phyloP scores from a whole-genome alignment of 2,329 filamentous ascomycete species.

The Leptographium procerum region DNA sequence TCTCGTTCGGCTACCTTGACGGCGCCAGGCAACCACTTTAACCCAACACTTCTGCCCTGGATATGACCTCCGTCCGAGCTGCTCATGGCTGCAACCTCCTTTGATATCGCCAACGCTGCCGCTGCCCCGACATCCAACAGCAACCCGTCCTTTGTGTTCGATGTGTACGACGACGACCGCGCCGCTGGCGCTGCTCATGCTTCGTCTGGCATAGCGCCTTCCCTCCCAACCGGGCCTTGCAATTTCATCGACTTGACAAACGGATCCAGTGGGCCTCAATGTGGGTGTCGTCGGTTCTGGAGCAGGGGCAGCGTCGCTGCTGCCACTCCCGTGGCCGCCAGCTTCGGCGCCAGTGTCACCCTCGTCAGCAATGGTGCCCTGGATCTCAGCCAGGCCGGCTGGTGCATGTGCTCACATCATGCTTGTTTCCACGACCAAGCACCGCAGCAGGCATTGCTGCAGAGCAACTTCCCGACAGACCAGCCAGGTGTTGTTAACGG shows the following conservation, averaged over 20 bases:
- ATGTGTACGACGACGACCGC: slow-evolving; percentile 40
- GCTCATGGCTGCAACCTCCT: slow-evolving; percentile 42
- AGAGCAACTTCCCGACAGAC: not conserved
- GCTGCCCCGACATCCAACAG: slow-evolving; percentile 12
- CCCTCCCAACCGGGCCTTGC: slow-evolving; percentile 41
- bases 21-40: not conserved
- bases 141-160: slow-evolving; percentile 33
- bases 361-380: slow-evolving; percentile 16
- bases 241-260: slow-evolving; percentile 45
- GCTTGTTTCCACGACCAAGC: slow-evolving; percentile 45
- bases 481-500: slow-evolving; percentile 6
- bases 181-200: not conserved
- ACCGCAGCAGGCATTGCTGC: slow-evolving; percentile 14
- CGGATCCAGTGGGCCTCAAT: slow-evolving; percentile 39
- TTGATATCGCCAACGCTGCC: slow-evolving; percentile 31
- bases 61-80: slow-evolving; percentile 15
- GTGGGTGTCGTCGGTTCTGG: slow-evolving; percentile 53
- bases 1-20: not conserved
- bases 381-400: slow-evolving; percentile 26
- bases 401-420: slow-evolving; percentile 54
- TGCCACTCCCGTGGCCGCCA: not conserved
- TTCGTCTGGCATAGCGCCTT: slow-evolving; percentile 12
- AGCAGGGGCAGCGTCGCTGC: slow-evolving; percentile 26
- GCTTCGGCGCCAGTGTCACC: slow-evolving; percentile 19
- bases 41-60: not conserved